Percentiles rank a stretch among this genome's conserved stretches.
Evolutionary conservation across 2,329 filamentous ascomycete species (phyloP).

Genomic region (Sporothrix phasma): DNA sequence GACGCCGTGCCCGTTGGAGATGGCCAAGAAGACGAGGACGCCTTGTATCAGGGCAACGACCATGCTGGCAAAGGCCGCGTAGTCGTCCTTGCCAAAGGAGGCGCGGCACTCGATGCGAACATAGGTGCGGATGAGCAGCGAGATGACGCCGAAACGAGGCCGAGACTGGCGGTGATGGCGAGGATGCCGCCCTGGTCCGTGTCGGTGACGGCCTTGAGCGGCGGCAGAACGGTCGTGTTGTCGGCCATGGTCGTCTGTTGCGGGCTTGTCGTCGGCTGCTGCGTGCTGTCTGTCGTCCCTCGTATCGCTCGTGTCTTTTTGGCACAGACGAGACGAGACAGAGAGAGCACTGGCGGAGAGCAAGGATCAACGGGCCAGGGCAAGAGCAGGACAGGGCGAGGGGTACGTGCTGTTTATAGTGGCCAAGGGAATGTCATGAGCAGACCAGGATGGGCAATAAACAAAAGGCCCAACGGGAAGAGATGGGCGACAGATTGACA

Average conservation of each 20-base stretch:
- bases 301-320: background rate
- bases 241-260: constrained; percentile 12
- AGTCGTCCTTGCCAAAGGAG: constrained; percentile 27
- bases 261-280: background rate
- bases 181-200: constrained; percentile 32
- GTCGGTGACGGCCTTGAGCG: constrained; percentile 28
- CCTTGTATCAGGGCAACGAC: constrained; percentile 29
- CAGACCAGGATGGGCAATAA: background rate
- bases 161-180: constrained; percentile 30
- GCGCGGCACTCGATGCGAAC: constrained; percentile 27
- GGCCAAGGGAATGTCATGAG: background rate
- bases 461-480: too few relatives aligned
- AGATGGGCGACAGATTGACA: background rate
- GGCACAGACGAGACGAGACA: background rate
- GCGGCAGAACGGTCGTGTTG: constrained; percentile 20
- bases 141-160: constrained; percentile 30
- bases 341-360: background rate
- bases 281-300: background rate
- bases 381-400: background rate
- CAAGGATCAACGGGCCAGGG: background rate
- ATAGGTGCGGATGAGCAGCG: constrained; percentile 31
- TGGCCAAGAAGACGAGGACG: constrained; percentile 28
- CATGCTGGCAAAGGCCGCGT: constrained; percentile 25
- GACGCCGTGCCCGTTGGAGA: constrained; percentile 31
- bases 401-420: background rate